Base-by-base conservation (phyloP, 2,329 filamentous ascomycete species). In the Fusarium tupiense region DNA sequence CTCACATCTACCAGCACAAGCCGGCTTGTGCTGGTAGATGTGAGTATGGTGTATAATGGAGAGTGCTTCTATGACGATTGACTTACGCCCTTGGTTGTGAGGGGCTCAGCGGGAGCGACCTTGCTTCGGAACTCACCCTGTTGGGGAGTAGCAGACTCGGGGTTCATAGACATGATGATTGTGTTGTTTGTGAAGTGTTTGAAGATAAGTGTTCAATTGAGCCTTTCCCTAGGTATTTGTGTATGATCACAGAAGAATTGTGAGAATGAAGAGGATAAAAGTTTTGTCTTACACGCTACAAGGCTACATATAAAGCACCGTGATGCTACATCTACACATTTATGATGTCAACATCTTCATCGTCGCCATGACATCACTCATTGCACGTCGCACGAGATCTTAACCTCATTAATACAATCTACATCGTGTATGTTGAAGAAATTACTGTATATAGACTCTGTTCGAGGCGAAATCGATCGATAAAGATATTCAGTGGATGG, bases 11-110 rank as follows among this genome's bases (percentile, higher is more conserved):
- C n/a, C n/a, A n/a, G n/a, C n/a, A n/a, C n/a, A n/a, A n/a, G n/a
- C n/a, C n/a, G 88, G 87, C 78, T 90, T 86, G 81, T 94, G 92
- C 91, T 93, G 74, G 31, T 13, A 40, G n/a, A 38, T 60, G 44
- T 71, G 38, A 77, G 65, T 77, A 60, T 38, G 26, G 14, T 57
- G 53, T 7, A 31, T 53, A 10, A 13, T 24, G 24, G 9, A n/a
- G 26, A 35, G 8, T 9, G n/a, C 29, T 31, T 13, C 19, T 29
- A 26, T 54, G 22, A 26, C 11, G 20, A 41, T 59, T 29, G 33
- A 84, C 86, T 82, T 86, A 90, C 88, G 26, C 90, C 89, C 57
- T 85, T 83, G 38, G 82, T 87, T 35, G 85, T 87, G 50, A 89
- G 76, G 20, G 90, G 90, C 74, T 88, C 85, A 8, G 87, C 82